phyloP scores from a whole-genome alignment of 345 rosid species.

The Salix viminalis region DNA sequence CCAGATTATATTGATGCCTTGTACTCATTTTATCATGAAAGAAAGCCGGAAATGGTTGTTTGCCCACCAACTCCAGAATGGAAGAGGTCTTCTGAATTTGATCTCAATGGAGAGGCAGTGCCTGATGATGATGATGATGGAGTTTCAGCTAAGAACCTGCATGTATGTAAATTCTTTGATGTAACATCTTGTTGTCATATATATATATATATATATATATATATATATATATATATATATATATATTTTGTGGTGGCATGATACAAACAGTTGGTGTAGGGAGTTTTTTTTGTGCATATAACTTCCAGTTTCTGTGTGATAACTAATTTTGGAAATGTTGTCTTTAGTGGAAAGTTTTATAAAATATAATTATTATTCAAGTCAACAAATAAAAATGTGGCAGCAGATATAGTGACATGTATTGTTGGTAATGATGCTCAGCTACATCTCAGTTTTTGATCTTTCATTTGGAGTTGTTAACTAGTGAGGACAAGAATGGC shows the following conservation, averaged over 20 bases:
- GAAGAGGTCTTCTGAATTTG: conserved; percentile 90
- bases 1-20: conserved; percentile 81
- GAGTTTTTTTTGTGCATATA: background rate
- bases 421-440: background rate
- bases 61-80: conserved; percentile 96
- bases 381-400: background rate
- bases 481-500: background rate
- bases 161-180: conserved; percentile 36
- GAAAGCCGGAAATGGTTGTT: conserved; percentile 57
- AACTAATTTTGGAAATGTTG: background rate
- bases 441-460: background rate
- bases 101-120: conserved; percentile 95
- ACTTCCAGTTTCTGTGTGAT: background rate
- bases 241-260: background rate
- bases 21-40: conserved; percentile 87
- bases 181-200: conserved; percentile 6
- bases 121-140: conserved; percentile 70
- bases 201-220: no score
- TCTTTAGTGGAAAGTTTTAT: background rate
- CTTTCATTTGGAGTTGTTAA: background rate
- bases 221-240: no score
- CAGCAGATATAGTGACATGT: background rate
- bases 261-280: background rate
- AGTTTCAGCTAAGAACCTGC: conserved; percentile 37
- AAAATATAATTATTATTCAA: background rate